Evolutionary conservation across 495 filamentous ascomycete species (phyloP).

Genomic region (Podospora sp.): DNA sequence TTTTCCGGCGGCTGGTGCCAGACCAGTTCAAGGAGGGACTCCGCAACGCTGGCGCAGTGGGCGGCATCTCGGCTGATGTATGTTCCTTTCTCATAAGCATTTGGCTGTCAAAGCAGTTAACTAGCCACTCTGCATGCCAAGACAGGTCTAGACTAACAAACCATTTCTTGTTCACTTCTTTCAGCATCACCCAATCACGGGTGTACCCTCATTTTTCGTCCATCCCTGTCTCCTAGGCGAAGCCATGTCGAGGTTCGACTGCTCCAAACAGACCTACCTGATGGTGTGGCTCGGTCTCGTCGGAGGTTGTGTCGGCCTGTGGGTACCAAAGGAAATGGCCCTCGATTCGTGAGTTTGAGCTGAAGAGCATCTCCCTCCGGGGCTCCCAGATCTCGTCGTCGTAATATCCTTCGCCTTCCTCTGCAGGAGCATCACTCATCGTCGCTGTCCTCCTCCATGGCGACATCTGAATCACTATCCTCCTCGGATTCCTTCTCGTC

Average conservation of each 20-base stretch:
- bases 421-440: conserved; percentile 46
- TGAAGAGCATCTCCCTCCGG: not conserved
- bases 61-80: conserved; percentile 77
- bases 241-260: conserved; percentile 62
- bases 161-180: conserved; percentile 29
- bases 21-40: conserved; percentile 59
- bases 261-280: conserved; percentile 67
- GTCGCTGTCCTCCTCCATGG: conserved; percentile 73
- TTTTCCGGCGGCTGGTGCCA: conserved; percentile 73
- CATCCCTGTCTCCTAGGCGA: conserved; percentile 87
- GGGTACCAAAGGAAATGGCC: conserved; percentile 64
- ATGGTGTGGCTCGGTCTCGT: conserved; percentile 79
- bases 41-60: conserved; percentile 63
- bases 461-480: conserved; percentile 65
- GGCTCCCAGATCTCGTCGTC: not conserved
- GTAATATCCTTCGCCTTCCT: not conserved
- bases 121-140: conserved; percentile 43
- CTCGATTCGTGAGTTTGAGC: conserved; percentile 25
- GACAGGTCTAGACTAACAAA: conserved; percentile 50
- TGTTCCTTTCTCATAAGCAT: conserved; percentile 46
- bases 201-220: conserved; percentile 74
- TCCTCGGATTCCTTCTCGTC: conserved; percentile 59
- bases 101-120: conserved; percentile 42
- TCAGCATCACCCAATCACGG: conserved; percentile 78
- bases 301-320: conserved; percentile 71